phyloP scores from a whole-genome alignment of 805 yeast genomes.

The Ogataea pilisensis region DNA sequence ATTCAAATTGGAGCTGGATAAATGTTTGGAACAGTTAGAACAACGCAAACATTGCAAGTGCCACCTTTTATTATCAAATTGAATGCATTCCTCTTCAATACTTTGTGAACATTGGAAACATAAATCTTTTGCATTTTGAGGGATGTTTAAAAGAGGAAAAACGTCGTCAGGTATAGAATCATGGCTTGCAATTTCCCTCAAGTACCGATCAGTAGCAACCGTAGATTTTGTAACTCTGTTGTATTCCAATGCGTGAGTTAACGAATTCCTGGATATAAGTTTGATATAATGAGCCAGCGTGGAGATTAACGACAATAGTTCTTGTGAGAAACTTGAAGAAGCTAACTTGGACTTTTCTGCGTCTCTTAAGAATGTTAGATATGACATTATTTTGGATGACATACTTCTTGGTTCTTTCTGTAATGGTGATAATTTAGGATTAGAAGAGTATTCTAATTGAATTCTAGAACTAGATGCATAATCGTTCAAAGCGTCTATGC shows the following conservation, averaged over 20 bases:
- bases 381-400: conserved; percentile 86
- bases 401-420: conserved; percentile 74
- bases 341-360: conserved; percentile 33
- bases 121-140: conserved; percentile 65
- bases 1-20: conserved; percentile 37
- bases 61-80: conserved; percentile 67
- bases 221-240: conserved; percentile 57
- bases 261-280: conserved; percentile 74
- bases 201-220: conserved; percentile 57
- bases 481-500: conserved; percentile 51
- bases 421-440: conserved; percentile 34
- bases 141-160: conserved; percentile 41
- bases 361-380: conserved; percentile 77
- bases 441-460: conserved; percentile 18
- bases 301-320: conserved; percentile 75
- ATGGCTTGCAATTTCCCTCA: conserved; percentile 49
- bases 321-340: conserved; percentile 47
- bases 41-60: conserved; percentile 75
- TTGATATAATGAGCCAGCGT: conserved; percentile 92
- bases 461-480: conserved; percentile 18
- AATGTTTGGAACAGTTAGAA: conserved; percentile 45
- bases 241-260: conserved; percentile 67
- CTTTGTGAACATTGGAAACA: conserved; percentile 70
- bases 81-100: conserved; percentile 80
- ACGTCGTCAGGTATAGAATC: conserved; percentile 37